Conservation (phyloP, 192 early-diverging fungal species). For the Gaertneriomyces semiglobifer region DNA sequence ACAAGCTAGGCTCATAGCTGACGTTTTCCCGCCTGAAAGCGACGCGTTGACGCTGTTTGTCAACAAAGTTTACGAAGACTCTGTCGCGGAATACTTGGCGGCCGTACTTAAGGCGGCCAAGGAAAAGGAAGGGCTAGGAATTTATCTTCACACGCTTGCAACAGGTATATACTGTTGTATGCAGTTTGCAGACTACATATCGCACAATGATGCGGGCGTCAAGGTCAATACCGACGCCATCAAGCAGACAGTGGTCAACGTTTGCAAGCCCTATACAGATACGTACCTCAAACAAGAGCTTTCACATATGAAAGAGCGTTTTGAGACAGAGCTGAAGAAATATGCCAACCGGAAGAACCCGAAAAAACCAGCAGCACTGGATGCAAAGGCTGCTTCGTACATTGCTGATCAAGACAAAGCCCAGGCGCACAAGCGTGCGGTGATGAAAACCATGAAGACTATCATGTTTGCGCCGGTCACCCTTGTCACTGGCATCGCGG, state of each 20-base stretch:
- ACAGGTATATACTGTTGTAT: slow-evolving; percentile 55
- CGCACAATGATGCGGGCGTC: slow-evolving; percentile 35
- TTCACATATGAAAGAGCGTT: slow-evolving; percentile 54
- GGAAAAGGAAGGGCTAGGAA: slow-evolving; percentile 48
- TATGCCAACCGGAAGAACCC: slow-evolving; percentile 63
- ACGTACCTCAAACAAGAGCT: slow-evolving; percentile 68
- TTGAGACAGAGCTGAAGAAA: slow-evolving; percentile 60
- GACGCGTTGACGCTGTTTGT: slow-evolving; percentile 71
- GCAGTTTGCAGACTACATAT: slow-evolving; percentile 55
- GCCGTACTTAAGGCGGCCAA: slow-evolving; percentile 62
- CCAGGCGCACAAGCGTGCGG: slow-evolving; percentile 49
- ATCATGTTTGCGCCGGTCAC: slow-evolving; percentile 55
- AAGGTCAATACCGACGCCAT: slow-evolving; percentile 49
- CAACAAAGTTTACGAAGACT: slow-evolving; percentile 78
- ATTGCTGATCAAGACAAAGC: slow-evolving; percentile 47
- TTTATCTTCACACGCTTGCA: slow-evolving; percentile 70
- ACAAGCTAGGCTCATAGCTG: slow-evolving; percentile 59
- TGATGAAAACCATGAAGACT: slow-evolving; percentile 54
- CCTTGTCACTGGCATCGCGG: slow-evolving; percentile 31
- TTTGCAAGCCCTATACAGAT: slow-evolving; percentile 65
- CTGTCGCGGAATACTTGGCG: slow-evolving; percentile 70
- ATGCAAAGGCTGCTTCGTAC: slow-evolving; percentile 32
- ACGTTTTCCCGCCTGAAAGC: slow-evolving; percentile 66
- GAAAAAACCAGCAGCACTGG: slow-evolving; percentile 26
- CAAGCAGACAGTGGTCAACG: slow-evolving; percentile 50